Evolutionary conservation across 331 rosid species (phyloP).

Genomic region (Malus hybrid): DNA sequence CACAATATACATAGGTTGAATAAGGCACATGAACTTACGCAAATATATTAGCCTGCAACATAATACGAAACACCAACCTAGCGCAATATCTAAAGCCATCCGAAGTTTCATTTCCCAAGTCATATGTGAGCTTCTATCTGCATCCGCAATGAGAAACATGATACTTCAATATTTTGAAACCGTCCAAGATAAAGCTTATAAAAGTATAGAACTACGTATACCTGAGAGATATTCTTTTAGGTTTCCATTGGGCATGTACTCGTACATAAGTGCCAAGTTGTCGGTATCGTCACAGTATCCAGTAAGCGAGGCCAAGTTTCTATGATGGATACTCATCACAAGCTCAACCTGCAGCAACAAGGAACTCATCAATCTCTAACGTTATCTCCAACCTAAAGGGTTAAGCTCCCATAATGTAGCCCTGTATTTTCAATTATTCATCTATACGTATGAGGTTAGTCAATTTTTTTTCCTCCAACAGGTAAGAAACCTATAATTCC

Average conservation of each 20-base stretch:
- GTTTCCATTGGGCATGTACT: background rate
- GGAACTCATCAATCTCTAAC: background rate
- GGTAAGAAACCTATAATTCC: no score
- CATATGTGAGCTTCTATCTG: slow-evolving; percentile 37
- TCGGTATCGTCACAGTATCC: slow-evolving; percentile 43
- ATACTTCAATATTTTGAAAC: no score
- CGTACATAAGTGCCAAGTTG: slow-evolving; percentile 54
- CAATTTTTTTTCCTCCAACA: no score
- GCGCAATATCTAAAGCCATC: slow-evolving; percentile 38
- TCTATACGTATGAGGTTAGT: no score
- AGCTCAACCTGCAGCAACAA: slow-evolving; percentile 42
- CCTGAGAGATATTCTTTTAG: slow-evolving; percentile 50
- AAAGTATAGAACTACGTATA: background rate
- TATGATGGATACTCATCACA: slow-evolving; percentile 47
- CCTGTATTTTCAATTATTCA: no score
- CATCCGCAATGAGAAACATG: slow-evolving; percentile 31
- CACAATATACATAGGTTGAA: no score
- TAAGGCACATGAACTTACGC: no score
- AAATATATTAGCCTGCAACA: no score
- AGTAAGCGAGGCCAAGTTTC: slow-evolving; percentile 46
- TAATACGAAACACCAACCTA: no score
- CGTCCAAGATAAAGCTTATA: no score
- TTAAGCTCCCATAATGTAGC: no score
- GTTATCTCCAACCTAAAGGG: accelerated
- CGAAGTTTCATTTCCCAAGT: slow-evolving; percentile 54